phyloP scores from a whole-genome alignment of 2,329 filamentous ascomycete species.

The Penicillium brasilianum region DNA sequence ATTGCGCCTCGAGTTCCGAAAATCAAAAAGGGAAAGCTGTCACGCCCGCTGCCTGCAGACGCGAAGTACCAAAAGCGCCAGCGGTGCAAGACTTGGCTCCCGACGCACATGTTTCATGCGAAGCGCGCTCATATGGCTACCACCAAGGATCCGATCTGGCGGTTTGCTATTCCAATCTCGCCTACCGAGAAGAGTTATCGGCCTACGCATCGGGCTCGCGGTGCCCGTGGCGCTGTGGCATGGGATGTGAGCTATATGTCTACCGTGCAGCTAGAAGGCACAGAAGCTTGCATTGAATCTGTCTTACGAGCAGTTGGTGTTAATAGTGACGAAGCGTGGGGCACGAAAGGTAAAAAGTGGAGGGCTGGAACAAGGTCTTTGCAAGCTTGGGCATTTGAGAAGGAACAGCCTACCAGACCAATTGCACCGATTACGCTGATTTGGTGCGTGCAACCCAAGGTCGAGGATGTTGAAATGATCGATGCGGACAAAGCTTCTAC shows the following conservation, averaged over 20 bases:
- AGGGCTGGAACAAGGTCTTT: slow-evolving; percentile 63
- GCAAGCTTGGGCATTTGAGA: slow-evolving; percentile 63
- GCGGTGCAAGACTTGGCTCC: slow-evolving; percentile 87
- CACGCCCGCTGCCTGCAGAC: slow-evolving; percentile 64
- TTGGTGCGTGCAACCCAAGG: slow-evolving; percentile 65
- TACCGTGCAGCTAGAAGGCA: slow-evolving; percentile 78
- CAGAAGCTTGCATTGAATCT: slow-evolving; percentile 65
- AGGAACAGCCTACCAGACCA: slow-evolving; percentile 57
- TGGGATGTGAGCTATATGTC: slow-evolving; percentile 97
- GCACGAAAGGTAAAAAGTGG: slow-evolving; percentile 72
- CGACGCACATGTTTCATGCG: slow-evolving; percentile 91
- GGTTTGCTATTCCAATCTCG: slow-evolving; percentile 82
- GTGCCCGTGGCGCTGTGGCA: slow-evolving; percentile 74
- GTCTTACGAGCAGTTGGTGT: slow-evolving; percentile 71
- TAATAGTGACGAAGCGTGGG: slow-evolving; percentile 64
- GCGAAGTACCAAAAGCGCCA: slow-evolving; percentile 85
- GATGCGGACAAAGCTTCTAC: slow-evolving; percentile 31
- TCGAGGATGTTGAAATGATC: slow-evolving; percentile 45
- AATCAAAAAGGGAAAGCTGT: slow-evolving; percentile 71
- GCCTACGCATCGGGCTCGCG: slow-evolving; percentile 79
- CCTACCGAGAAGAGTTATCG: slow-evolving; percentile 90
- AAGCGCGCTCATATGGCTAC: slow-evolving; percentile 89
- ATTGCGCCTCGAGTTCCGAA: slow-evolving; percentile 60
- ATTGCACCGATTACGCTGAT: slow-evolving; percentile 76
- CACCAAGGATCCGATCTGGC: slow-evolving; percentile 80